phyloP scores from a whole-genome alignment of 2,329 filamentous ascomycete genomes.

The Ascochyta koolunga region DNA sequence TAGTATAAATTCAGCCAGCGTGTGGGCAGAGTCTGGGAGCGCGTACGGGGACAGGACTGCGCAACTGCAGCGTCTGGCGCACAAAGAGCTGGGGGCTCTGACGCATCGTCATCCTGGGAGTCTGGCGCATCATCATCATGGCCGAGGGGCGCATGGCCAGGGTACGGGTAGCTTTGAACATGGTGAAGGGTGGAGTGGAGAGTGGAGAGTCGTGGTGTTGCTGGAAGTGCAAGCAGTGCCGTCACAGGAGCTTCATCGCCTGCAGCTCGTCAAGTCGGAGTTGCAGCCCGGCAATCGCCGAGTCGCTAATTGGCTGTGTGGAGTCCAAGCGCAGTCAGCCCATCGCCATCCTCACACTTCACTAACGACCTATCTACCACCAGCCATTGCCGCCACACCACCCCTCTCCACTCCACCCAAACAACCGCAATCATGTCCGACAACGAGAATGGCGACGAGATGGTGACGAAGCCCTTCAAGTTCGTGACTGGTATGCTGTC shows the following conservation, averaged over 20 bases:
- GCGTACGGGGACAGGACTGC: conserved; percentile 73
- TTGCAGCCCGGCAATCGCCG: conserved; percentile 38
- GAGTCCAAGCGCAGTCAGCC: conserved; percentile 45
- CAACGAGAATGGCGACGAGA: conserved; percentile 63
- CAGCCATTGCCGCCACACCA: conserved; percentile 40
- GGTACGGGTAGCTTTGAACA: conserved; percentile 48
- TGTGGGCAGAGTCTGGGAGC: conserved; percentile 17
- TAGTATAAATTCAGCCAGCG: conserved; percentile 40
- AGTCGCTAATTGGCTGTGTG: conserved; percentile 40
- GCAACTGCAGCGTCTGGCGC: conserved; percentile 57
- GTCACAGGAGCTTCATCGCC: conserved; percentile 33
- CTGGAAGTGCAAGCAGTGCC: conserved; percentile 35
- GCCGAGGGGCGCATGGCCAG: conserved; percentile 51
- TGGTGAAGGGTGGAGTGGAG: conserved; percentile 29
- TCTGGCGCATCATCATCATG: conserved; percentile 47
- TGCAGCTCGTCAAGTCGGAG: conserved; percentile 29
- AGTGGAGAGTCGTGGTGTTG: conserved; percentile 30
- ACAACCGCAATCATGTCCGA: conserved; percentile 80
- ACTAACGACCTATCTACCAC: conserved; percentile 37
- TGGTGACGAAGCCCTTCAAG: conserved; percentile 99
- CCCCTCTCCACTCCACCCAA: conserved; percentile 22
- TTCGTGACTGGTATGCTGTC: conserved; percentile 90
- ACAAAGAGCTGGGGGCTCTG: conserved; percentile 45
- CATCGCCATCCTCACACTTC: conserved; percentile 40
- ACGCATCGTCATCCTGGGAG: conserved; percentile 48